phyloP scores from a whole-genome alignment of 108 stramenopile species.

The Nitzschia palea region DNA sequence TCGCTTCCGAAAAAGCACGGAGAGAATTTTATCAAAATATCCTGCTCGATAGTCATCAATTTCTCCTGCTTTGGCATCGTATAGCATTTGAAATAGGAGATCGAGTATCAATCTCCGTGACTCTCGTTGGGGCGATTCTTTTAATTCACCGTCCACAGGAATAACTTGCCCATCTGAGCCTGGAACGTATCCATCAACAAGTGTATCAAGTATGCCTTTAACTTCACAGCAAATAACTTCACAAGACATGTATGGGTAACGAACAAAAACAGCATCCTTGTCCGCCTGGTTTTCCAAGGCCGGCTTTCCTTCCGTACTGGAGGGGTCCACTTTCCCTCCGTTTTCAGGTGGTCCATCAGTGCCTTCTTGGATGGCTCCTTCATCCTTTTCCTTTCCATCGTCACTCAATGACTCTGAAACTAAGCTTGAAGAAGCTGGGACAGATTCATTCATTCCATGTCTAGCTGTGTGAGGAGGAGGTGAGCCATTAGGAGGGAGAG shows the following conservation, averaged over 20 bases:
- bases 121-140: background rate
- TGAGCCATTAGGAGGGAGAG: slow-evolving; percentile 17
- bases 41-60: slow-evolving; percentile 92
- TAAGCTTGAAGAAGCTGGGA: background rate
- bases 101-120: slow-evolving; percentile 47
- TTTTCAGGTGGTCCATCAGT: background rate
- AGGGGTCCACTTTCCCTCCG: background rate
- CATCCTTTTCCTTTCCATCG: slow-evolving; percentile 9
- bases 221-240: slow-evolving; percentile 96
- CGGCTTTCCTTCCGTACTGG: background rate
- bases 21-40: slow-evolving; percentile 92
- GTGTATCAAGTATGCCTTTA: slow-evolving; percentile 64
- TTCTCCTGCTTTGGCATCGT: slow-evolving; percentile 58
- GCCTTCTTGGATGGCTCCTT: background rate
- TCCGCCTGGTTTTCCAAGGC: background rate
- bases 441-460: background rate
- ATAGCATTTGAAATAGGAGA: slow-evolving; percentile 78
- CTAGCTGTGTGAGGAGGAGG: background rate
- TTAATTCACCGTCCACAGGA: background rate
- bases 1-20: slow-evolving; percentile 71
- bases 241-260: slow-evolving; percentile 96
- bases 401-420: background rate
- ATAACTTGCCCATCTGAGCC: background rate
- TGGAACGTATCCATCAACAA: slow-evolving; percentile 75
- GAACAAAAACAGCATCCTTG: slow-evolving; percentile 37